A percentile compares a stretch with the other conserved stretches of the same genome.
These are phyloP conservation scores for Theileria sp. DNA, from an alignment of 169 alveolate genomes.

Conservation along the genomic window DNA sequence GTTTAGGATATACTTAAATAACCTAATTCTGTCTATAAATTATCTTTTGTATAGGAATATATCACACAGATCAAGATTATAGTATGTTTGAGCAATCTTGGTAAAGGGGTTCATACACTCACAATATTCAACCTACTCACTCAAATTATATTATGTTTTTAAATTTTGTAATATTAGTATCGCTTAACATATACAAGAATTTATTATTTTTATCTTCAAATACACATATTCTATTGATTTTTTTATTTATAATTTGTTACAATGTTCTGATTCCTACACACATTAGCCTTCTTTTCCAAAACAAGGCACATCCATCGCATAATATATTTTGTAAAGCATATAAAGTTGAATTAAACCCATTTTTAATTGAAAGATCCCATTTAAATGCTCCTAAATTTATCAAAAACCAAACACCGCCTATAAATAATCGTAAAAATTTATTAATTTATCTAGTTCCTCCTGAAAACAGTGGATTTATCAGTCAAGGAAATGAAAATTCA, in stretches of 20 bases:
- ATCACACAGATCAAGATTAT: not conserved
- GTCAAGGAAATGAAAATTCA: not conserved
- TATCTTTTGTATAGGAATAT: constrained; percentile 7
- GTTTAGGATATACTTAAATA: not conserved
- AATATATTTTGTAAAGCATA: not conserved
- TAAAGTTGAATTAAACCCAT: not conserved
- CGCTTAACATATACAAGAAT: not conserved
- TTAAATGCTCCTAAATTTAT: not conserved
- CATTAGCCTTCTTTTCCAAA: not conserved
- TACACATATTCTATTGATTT: not conserved
- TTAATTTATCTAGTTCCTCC: not conserved
- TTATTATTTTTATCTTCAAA: not conserved
- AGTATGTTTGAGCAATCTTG: constrained; percentile 4
- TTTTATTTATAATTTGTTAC: not conserved
- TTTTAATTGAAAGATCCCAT: not conserved
- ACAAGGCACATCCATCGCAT: not conserved
- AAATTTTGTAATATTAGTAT: too few species aligned
- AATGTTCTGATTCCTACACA: not conserved
- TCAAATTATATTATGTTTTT: not conserved
- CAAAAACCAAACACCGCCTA: not conserved
- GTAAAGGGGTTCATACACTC: not conserved
- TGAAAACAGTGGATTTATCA: not conserved
- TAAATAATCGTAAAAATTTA: not conserved
- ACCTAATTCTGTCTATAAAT: not conserved
- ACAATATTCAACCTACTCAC: not conserved